Base-by-base conservation (phyloP, 73 alveolate species). In the Stentor coeruleus region DNA sequence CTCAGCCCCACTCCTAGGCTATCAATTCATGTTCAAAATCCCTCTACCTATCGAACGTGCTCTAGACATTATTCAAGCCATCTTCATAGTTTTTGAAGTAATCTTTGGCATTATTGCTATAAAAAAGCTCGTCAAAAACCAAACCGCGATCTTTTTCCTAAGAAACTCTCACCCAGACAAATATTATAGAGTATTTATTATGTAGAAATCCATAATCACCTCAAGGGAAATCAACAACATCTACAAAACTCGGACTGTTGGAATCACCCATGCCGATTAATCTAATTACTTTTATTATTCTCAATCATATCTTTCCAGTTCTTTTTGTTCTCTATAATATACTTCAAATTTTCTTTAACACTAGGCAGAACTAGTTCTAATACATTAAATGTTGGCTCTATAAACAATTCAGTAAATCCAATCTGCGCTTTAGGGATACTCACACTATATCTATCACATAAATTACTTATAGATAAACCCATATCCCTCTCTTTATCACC, bases 331-430 rank as follows among this genome's bases (percentile, higher is more conserved):
- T n/a, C n/a, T n/a, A n/a, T n/a, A n/a, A n/a, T n/a, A n/a, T n/a
- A n/a, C n/a, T n/a, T n/a, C n/a, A n/a, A n/a, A n/a, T n/a, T n/a
- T n/a, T n/a, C n/a, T n/a, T n/a, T n/a, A n/a, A n/a, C n/a, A n/a
- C n/a, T n/a, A n/a, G n/a, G n/a, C n/a, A n/a, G n/a, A n/a, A n/a
- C n/a, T n/a, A n/a, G n/a, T n/a, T n/a, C n/a, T n/a, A n/a, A n/a
- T n/a, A n/a, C n/a, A n/a, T n/a, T n/a, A n/a, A n/a, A n/a, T n/a
- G n/a, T n/a, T n/a, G n/a, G n/a, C n/a, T n/a, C n/a, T n/a, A n/a
- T n/a, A n/a, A n/a, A n/a, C n/a, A 87, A 95, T 76, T 94, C 97
- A 37, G 94, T 91, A 87, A 95, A 97, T 38, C 99, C 96, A 41
- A 93, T 81, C 85, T 95, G 87, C 39, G 95, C 89, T 88, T 88